phyloP scores from a whole-genome alignment of 192 early-diverging fungal species.

The Piromyces sp. region DNA sequence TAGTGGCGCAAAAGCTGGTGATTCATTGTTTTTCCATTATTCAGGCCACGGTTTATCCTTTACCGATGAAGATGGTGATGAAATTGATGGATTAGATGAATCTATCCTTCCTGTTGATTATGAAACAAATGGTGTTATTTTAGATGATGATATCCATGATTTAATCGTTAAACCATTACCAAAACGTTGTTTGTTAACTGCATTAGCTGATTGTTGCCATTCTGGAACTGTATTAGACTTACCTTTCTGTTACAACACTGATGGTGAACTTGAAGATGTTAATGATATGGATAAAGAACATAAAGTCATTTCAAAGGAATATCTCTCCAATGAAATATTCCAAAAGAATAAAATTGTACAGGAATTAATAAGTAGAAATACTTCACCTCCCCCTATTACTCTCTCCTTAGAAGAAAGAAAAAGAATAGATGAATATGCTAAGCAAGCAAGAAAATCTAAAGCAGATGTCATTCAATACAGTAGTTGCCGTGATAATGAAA shows the following conservation, averaged over 20 bases:
- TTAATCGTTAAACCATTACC: background rate
- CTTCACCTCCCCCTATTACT: background rate
- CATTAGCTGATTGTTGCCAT: conserved; percentile 4
- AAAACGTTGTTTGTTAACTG: background rate
- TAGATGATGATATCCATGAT: background rate
- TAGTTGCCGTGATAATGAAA: background rate
- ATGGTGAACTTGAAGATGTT: conserved; percentile 32
- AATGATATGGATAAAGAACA: background rate
- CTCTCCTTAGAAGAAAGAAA: background rate
- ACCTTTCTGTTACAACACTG: conserved; percentile 17
- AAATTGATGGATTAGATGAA: conserved; percentile 19
- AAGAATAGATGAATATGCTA: background rate
- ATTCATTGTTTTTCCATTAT: conserved; percentile 18
- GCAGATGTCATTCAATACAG: background rate
- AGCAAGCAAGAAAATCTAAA: background rate
- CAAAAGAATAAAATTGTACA: background rate
- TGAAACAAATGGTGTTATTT: conserved; percentile 1
- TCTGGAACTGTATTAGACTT: conserved; percentile 3
- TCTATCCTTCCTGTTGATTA: background rate
- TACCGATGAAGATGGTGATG: conserved; percentile 15
- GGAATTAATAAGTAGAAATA: background rate
- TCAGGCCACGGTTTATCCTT: background rate
- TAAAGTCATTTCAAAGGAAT: background rate
- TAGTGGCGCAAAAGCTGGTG: conserved; percentile 19
- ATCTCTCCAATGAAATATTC: background rate